Conservation (phyloP, 805 yeast genomes). For the Candida fluviatilis region DNA sequence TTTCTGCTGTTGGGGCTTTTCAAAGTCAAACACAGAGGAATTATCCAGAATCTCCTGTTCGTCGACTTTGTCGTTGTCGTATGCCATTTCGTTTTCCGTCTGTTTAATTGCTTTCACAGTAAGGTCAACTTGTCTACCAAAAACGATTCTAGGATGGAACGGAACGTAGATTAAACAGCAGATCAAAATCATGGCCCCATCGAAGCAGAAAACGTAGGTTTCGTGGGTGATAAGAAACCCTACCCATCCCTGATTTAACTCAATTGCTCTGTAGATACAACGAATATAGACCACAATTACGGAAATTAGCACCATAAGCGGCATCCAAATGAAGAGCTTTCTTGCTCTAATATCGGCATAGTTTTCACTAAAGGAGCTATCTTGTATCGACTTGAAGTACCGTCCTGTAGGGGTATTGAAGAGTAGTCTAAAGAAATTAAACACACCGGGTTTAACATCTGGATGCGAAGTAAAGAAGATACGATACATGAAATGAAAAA, state of each 20-base stretch:
- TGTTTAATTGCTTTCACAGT: slow-evolving; percentile 7
- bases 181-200: slow-evolving; percentile 25
- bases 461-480: slow-evolving; percentile 29
- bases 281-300: slow-evolving; percentile 57
- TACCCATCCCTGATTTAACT: slow-evolving; percentile 67
- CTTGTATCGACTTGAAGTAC: slow-evolving; percentile 15
- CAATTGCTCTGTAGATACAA: slow-evolving; percentile 70
- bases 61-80: not conserved
- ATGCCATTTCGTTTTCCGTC: not conserved
- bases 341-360: slow-evolving; percentile 33
- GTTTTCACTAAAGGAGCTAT: slow-evolving; percentile 28
- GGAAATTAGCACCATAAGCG: slow-evolving; percentile 42
- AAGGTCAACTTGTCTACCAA: slow-evolving; percentile 36
- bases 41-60: not conserved
- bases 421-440: slow-evolving; percentile 15
- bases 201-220: slow-evolving; percentile 37
- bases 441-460: slow-evolving; percentile 20
- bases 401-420: slow-evolving; percentile 19
- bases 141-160: slow-evolving; percentile 62
- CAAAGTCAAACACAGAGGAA: not conserved
- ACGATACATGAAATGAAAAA: slow-evolving; percentile 42
- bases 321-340: slow-evolving; percentile 37
- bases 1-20: not conserved
- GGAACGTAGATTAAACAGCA: slow-evolving; percentile 21
- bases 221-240: slow-evolving; percentile 55